These are phyloP conservation scores for Metarhizium album DNA, from an alignment of 2,329 filamentous ascomycete genomes.

Conservation along the genomic window DNA sequence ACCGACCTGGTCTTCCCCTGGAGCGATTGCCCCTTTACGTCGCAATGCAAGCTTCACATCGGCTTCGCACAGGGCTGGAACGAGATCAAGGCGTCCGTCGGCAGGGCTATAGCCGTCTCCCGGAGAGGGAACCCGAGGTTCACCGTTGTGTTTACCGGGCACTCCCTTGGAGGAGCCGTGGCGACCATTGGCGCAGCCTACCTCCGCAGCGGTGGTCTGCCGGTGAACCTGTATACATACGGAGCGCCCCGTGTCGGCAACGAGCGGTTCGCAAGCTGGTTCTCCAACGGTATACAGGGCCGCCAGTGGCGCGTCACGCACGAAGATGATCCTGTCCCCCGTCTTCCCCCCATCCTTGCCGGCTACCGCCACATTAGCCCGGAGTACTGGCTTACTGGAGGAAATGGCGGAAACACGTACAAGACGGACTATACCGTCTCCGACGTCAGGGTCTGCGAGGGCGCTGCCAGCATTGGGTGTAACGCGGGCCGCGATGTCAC, in stretches of 20 bases:
- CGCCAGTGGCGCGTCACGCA: conserved; percentile 56
- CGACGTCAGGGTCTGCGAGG: conserved; percentile 37
- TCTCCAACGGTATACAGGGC: conserved; percentile 40
- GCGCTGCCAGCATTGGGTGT: conserved; percentile 35
- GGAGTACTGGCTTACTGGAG: conserved; percentile 52
- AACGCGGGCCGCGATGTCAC: conserved; percentile 39
- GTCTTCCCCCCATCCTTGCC: conserved; percentile 49
- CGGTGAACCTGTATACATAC: conserved; percentile 51
- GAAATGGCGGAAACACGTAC: conserved; percentile 7
- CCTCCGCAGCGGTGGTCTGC: conserved; percentile 36
- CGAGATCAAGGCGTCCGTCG: conserved; percentile 35
- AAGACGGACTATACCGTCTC: conserved; percentile 25
- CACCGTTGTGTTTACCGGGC: conserved; percentile 49
- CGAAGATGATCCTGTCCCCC: conserved; percentile 54
- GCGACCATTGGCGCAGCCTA: conserved; percentile 48
- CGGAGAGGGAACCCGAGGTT: conserved; percentile 37
- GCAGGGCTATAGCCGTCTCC: conserved; percentile 33
- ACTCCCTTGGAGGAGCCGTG: conserved; percentile 58
- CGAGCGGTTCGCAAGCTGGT: conserved; percentile 38
- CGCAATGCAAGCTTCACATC: conserved; percentile 39
- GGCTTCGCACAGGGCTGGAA: conserved; percentile 52
- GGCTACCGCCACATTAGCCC: conserved; percentile 56
- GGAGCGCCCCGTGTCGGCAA: conserved; percentile 58
- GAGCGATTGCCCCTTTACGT: conserved; percentile 17
- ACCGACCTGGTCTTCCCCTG: conserved; percentile 33